A percentile compares a stretch with the other conserved stretches of the same genome.
Evolutionary conservation across 495 filamentous ascomycete genomes (phyloP).

Genomic region (Neurospora sp.): DNA sequence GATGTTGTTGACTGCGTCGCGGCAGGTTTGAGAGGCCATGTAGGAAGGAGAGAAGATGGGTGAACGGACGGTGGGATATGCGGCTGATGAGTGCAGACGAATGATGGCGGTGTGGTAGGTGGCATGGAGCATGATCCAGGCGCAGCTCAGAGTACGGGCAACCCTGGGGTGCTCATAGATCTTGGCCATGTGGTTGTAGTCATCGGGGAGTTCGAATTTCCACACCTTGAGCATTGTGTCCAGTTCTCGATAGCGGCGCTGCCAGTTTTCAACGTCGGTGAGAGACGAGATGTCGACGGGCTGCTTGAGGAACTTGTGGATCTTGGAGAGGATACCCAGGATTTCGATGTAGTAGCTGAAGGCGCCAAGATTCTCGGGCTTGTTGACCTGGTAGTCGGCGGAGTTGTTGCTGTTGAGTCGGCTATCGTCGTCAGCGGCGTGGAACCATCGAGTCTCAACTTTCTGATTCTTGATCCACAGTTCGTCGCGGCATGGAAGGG

Average conservation of each 20-base stretch:
- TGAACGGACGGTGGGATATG: slow-evolving; percentile 78
- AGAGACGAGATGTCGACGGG: slow-evolving; percentile 79
- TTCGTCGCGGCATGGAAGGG: slow-evolving; percentile 76
- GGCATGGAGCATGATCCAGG: slow-evolving; percentile 85
- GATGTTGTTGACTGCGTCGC: slow-evolving; percentile 75
- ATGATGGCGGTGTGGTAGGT: slow-evolving; percentile 70
- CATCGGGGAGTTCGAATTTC: slow-evolving; percentile 71
- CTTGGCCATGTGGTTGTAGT: slow-evolving; percentile 71
- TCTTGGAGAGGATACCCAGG: slow-evolving; percentile 71
- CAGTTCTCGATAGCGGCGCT: slow-evolving; percentile 72
- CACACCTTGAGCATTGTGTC: slow-evolving; percentile 68
- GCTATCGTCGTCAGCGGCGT: slow-evolving; percentile 36
- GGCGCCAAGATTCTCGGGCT: slow-evolving; percentile 70
- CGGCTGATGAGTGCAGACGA: slow-evolving; percentile 82
- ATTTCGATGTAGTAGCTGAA: slow-evolving; percentile 84
- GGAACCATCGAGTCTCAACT: slow-evolving; percentile 77
- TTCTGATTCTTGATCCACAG: slow-evolving; percentile 74
- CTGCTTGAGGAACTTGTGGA: slow-evolving; percentile 75
- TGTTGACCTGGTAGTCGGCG: slow-evolving; percentile 53
- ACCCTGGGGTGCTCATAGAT: slow-evolving; percentile 50
- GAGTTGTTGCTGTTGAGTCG: slow-evolving; percentile 8
- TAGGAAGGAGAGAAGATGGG: slow-evolving; percentile 80
- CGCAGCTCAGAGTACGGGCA: slow-evolving; percentile 60
- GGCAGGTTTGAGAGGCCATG: slow-evolving; percentile 69
- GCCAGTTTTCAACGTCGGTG: slow-evolving; percentile 81